Evolutionary conservation across 2,329 filamentous ascomycete species (phyloP).

Genomic region (Paecilomyces variotii): DNA sequence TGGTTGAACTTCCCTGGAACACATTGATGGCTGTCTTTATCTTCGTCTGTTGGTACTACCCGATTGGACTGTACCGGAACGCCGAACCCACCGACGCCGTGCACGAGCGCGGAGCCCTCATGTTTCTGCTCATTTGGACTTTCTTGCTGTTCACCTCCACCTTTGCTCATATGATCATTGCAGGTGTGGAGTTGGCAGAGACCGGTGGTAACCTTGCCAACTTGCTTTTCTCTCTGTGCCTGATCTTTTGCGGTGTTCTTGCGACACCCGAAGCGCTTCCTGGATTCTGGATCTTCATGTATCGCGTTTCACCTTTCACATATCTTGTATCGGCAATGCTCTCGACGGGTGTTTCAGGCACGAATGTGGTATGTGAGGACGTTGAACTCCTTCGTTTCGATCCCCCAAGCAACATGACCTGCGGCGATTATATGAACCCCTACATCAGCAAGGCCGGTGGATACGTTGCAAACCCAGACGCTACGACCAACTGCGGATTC

Average conservation of each 20-base stretch:
- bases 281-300: conserved; percentile 74
- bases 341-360: conserved; percentile 29
- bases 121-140: not conserved
- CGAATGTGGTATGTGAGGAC: conserved; percentile 19
- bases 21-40: conserved; percentile 58
- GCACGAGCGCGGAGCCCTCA: not conserved
- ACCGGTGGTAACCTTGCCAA: conserved; percentile 53
- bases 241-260: conserved; percentile 42
- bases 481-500: conserved; percentile 42
- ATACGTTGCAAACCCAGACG: conserved; percentile 33
- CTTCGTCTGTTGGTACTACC: conserved; percentile 66
- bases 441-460: conserved; percentile 35
- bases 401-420: conserved; percentile 55
- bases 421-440: conserved; percentile 41
- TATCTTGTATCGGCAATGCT: conserved; percentile 47
- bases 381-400: conserved; percentile 24
- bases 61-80: conserved; percentile 42
- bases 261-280: conserved; percentile 40
- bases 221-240: conserved; percentile 44
- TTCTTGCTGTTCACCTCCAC: not conserved
- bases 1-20: conserved; percentile 62
- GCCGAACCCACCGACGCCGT: not conserved
- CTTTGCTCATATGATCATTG: not conserved
- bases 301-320: conserved; percentile 56
- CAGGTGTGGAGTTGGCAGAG: conserved; percentile 41